These are phyloP conservation scores for Corylus avellana DNA, from an alignment of 306 rosid genomes.

Conservation along the genomic window DNA sequence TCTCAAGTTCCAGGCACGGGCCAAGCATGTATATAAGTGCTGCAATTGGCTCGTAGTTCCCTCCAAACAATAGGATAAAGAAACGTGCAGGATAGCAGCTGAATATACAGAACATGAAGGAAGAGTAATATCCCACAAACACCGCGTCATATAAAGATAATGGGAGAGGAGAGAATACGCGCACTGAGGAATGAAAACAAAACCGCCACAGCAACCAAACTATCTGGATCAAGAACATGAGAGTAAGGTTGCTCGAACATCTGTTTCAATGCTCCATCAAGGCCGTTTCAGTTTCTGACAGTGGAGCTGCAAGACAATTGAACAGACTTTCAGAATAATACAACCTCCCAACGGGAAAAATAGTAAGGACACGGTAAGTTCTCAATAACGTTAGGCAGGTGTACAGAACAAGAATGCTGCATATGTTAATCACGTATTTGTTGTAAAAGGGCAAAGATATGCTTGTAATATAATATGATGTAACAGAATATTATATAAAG, in stretches of 20 bases:
- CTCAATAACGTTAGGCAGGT: background rate
- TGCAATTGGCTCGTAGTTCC: conserved; percentile 32
- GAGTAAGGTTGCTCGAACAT: conserved; percentile 27
- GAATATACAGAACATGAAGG: conserved; percentile 36
- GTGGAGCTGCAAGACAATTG: conserved; percentile 73
- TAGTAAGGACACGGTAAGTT: background rate
- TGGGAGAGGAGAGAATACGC: conserved; percentile 31
- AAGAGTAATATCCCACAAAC: conserved; percentile 35
- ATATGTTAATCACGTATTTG: too few species aligned
- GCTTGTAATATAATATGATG: too few species aligned
- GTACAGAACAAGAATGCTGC: too few species aligned
- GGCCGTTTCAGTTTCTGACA: conserved; percentile 93
- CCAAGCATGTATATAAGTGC: conserved; percentile 32
- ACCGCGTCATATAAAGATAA: conserved; percentile 45
- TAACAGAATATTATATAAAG: background rate
- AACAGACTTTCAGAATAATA: conserved; percentile 27
- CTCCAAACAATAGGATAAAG: conserved; percentile 26
- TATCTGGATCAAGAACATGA: conserved; percentile 12
- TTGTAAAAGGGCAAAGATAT: too few species aligned
- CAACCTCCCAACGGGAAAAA: background rate
- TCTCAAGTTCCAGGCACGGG: conserved; percentile 28
- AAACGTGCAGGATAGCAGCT: conserved; percentile 21
- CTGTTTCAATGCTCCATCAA: conserved; percentile 81
- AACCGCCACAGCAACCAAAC: conserved; percentile 32
- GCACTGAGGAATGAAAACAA: conserved; percentile 34